Evolutionary conservation across 2,329 filamentous ascomycete genomes (phyloP).

Genomic region (Venturia effusa): DNA sequence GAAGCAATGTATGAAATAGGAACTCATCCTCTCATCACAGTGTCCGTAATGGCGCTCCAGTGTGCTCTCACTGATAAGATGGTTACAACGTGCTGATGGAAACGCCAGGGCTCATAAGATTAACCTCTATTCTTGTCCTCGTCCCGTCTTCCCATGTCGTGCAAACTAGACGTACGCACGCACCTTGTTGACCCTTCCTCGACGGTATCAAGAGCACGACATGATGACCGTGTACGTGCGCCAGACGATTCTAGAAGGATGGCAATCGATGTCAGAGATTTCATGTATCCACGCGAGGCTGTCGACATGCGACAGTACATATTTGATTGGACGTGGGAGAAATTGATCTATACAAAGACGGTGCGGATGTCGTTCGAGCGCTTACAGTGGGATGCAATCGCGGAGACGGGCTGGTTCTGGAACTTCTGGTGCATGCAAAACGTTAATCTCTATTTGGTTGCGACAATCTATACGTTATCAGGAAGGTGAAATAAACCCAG

Average conservation of each 20-base stretch:
- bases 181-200: not conserved
- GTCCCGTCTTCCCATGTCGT: not conserved
- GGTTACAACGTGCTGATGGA: not conserved
- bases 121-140: not conserved
- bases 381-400: not conserved
- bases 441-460: not conserved
- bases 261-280: not conserved
- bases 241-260: not conserved
- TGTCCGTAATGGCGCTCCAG: not conserved
- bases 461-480: not conserved
- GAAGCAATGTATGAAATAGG: not conserved
- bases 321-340: not conserved
- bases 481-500: not conserved
- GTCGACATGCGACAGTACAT: not conserved
- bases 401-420: not conserved
- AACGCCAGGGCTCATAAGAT: not conserved
- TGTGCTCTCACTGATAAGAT: not conserved
- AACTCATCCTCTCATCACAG: not conserved
- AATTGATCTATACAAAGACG: not conserved
- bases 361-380: not conserved
- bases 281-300: not conserved
- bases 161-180: not conserved
- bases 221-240: not conserved
- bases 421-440: not conserved
- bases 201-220: not conserved